Percentiles rank a stretch among this genome's conserved stretches.
Evolutionary conservation across 306 rosid species (phyloP).

Genomic region (Trifolium fragiferum): DNA sequence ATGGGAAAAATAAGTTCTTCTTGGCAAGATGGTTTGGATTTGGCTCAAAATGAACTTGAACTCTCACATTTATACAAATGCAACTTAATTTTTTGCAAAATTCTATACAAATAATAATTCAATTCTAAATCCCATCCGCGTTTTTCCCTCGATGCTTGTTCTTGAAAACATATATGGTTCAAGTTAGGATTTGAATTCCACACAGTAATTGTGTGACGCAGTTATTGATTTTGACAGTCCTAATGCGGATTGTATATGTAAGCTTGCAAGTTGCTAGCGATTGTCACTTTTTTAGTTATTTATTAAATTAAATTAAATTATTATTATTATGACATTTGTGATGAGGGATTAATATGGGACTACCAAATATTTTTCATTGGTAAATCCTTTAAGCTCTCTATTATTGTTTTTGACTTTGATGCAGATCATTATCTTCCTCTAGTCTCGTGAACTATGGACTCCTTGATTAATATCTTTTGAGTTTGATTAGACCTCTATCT

Average conservation of each 20-base stretch:
- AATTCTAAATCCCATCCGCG: background rate
- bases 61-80: background rate
- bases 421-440: slow-evolving; percentile 16
- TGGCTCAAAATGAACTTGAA: slow-evolving; percentile 67
- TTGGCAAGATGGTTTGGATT: slow-evolving; percentile 87
- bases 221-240: background rate
- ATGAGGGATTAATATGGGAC: slow-evolving; percentile 24
- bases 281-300: slow-evolving; percentile 21
- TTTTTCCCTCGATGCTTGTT: slow-evolving; percentile 29
- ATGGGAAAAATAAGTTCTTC: slow-evolving; percentile 73
- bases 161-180: slow-evolving; percentile 12
- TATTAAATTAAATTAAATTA: background rate
- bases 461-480: slow-evolving; percentile 25
- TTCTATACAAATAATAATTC: background rate
- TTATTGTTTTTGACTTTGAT: slow-evolving; percentile 40
- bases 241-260: slow-evolving; percentile 4
- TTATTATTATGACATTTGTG: slow-evolving; percentile 30
- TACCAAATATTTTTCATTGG: background rate
- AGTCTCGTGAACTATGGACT: background rate
- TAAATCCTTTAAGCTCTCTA: background rate
- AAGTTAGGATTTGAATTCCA: no score
- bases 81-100: slow-evolving; percentile 38
- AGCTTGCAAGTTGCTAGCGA: slow-evolving; percentile 24
- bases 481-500: slow-evolving; percentile 7
- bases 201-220: background rate